Evolutionary conservation across 1,284 basidiomycete genomes (phyloP).

Genomic region (Baeospora myosura): DNA sequence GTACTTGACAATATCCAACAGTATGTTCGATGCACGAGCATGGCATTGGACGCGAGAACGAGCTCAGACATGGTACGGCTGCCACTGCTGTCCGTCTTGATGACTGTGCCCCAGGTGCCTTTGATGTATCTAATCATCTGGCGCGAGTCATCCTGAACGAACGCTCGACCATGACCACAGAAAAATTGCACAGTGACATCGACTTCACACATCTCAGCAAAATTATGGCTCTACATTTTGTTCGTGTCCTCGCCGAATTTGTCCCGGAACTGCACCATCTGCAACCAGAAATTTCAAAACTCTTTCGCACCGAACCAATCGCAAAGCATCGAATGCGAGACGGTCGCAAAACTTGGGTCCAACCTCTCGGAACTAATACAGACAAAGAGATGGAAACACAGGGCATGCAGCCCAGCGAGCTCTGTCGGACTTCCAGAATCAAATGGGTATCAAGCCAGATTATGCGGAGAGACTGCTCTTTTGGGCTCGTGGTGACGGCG

Average conservation of each 20-base stretch:
- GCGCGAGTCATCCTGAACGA: slow-evolving; percentile 5
- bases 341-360: slow-evolving; percentile 5
- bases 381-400: slow-evolving; percentile 11
- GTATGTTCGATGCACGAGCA: slow-evolving; percentile 7
- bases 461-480: slow-evolving; percentile 4
- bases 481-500: slow-evolving; percentile 13
- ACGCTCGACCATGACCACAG: slow-evolving; percentile 8
- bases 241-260: slow-evolving; percentile 7
- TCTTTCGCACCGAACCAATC: slow-evolving; percentile 6
- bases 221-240: slow-evolving; percentile 4
- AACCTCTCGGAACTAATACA: slow-evolving; percentile 13
- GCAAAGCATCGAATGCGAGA: slow-evolving; percentile 8
- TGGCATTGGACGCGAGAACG: slow-evolving; percentile 7
- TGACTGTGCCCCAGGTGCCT: slow-evolving; percentile 9
- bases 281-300: slow-evolving; percentile 1
- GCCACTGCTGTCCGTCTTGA: slow-evolving; percentile 9
- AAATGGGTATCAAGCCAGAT: slow-evolving; percentile 12
- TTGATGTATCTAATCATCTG: slow-evolving; percentile 6
- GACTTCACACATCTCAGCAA: slow-evolving; percentile 10
- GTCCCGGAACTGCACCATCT: slow-evolving; percentile 6
- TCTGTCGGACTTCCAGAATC: slow-evolving; percentile 11
- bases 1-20: slow-evolving; percentile 11
- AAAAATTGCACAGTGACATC: slow-evolving; percentile 8
- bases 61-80: slow-evolving; percentile 9
- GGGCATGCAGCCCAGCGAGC: slow-evolving; percentile 13